Conservation (phyloP, 352 stramenopile genomes). For the Phytophthora pinifolia region DNA sequence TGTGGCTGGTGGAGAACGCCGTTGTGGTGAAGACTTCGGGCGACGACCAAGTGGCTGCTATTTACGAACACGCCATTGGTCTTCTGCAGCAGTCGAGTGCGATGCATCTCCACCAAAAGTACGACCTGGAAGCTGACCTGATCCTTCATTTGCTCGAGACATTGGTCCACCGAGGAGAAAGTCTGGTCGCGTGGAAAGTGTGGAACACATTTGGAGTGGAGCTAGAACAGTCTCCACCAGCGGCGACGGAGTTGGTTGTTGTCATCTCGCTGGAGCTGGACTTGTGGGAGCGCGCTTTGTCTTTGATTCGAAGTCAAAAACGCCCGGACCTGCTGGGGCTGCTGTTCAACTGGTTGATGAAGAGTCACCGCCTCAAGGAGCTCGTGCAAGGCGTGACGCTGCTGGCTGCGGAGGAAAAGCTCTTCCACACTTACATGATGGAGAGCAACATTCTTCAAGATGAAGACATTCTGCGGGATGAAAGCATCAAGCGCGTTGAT, state of each 20-base stretch:
- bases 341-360: constrained; percentile 75
- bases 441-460: constrained; percentile 44
- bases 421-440: constrained; percentile 80
- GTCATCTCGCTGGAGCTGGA: constrained; percentile 77
- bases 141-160: constrained; percentile 81
- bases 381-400: constrained; percentile 67
- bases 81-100: constrained; percentile 72
- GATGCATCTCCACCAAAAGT: constrained; percentile 73
- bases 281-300: constrained; percentile 72
- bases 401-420: constrained; percentile 45
- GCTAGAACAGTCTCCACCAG: constrained; percentile 41
- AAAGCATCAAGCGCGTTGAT: constrained; percentile 72
- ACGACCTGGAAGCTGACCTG: constrained; percentile 67
- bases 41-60: constrained; percentile 55
- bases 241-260: constrained; percentile 68
- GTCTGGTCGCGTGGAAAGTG: constrained; percentile 82
- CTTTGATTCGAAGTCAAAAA: constrained; percentile 56
- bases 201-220: constrained; percentile 80
- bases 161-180: constrained; percentile 72
- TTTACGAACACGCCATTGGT: constrained; percentile 65
- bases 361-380: constrained; percentile 72
- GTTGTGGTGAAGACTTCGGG: constrained; percentile 65
- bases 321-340: constrained; percentile 59
- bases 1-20: constrained; percentile 84
- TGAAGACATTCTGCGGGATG: constrained; percentile 62